These are phyloP conservation scores for Alternaria tenuissima DNA, from an alignment of 2,329 filamentous ascomycete species.

Conservation along the genomic window DNA sequence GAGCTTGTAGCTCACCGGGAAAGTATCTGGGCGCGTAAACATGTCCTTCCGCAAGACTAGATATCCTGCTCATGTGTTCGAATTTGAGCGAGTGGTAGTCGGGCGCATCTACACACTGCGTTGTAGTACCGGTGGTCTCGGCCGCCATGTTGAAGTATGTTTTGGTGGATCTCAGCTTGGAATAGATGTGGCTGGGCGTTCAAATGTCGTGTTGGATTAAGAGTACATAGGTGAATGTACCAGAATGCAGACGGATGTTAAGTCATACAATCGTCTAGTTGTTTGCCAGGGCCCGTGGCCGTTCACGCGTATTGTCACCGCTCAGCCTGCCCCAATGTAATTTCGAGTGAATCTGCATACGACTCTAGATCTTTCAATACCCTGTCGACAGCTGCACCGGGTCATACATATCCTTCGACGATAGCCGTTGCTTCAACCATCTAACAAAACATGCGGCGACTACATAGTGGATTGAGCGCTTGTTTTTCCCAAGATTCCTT, in stretches of 20 bases:
- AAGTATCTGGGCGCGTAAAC: background rate
- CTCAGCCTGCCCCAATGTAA: background rate
- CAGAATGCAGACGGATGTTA: background rate
- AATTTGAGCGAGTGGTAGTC: background rate
- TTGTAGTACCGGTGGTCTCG: background rate
- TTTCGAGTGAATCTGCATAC: background rate
- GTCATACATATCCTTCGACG: background rate
- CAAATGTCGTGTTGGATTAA: too few species aligned
- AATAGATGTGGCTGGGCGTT: background rate
- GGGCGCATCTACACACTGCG: background rate
- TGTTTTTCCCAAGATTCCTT: background rate
- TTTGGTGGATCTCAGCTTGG: background rate
- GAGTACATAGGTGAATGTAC: background rate
- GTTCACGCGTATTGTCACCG: background rate
- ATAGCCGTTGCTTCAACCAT: background rate
- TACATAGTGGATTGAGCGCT: background rate
- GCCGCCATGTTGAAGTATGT: background rate
- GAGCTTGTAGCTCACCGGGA: background rate
- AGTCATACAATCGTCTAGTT: background rate
- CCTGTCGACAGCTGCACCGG: background rate
- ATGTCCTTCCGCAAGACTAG: background rate
- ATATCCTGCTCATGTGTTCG: background rate
- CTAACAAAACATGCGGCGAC: background rate
- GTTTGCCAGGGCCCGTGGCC: background rate
- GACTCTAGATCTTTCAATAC: background rate